Base-by-base conservation (phyloP, 768 basidiomycete species). In the Suillus hirtellus region DNA sequence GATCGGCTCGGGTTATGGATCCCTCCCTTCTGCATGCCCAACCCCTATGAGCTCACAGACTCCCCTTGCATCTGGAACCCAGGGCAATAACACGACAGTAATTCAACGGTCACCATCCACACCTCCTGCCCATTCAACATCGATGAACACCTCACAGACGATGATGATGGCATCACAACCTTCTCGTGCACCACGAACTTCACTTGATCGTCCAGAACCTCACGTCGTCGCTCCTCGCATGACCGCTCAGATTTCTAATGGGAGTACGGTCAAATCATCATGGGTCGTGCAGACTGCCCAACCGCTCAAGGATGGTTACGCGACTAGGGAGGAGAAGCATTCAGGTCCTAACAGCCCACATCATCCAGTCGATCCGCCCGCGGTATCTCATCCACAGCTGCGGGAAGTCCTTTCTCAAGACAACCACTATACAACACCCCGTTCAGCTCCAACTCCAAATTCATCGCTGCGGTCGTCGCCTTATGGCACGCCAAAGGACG, bases 391-490 rank as follows among this genome's bases (percentile, higher is more conserved):
- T 49, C 56, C 62, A 15, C 72, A 75, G 37, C 67, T 75, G 58
- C 74, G 75, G 14, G 67, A 76, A 60, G 68, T 75, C 40, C 75
- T 75, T 43, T 76, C 75, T 34, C 68, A 75, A 56, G 73, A 75
- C 10, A 59, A 65, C 3, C 68, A 68, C 40, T n/a, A 60, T 9
- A 14, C 61, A 19, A 31, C 54, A 8, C 31, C 31, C 31, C 31
- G 70, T 50, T 47, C 65, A 38, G 61, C 67, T 21, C 73, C 68
- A 19, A 70, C 71, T 11, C 65, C 65, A 37, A 52, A 53, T 42
- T 34, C 66, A 3, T 74, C 75, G 31, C 69, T 67, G 59, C 74
- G 72, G 31, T 75, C 63, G 34, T 71, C 74, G 37, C 68, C 67
- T 12, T 52, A 63, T 46, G 44, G 60, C 17, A 69, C 40, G 27